A percentile compares a stretch with the other conserved stretches of the same genome.
phyloP scores from a whole-genome alignment of 768 basidiomycete genomes.

The Termitomyces sp. region DNA sequence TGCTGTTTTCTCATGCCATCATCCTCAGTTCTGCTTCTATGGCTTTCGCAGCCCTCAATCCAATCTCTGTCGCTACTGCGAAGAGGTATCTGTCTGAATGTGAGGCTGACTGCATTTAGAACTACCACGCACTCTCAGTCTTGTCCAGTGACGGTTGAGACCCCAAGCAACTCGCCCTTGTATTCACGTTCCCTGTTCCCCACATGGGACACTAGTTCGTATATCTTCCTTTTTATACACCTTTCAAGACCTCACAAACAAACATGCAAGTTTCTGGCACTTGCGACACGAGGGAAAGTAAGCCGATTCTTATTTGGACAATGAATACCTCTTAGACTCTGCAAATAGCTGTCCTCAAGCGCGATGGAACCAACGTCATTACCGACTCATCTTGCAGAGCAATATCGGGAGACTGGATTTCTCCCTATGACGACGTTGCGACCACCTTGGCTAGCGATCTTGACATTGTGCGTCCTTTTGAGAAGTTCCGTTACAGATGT shows the following conservation, averaged over 20 bases:
- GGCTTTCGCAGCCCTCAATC: constrained; percentile 20
- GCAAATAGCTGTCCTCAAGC: constrained; percentile 34
- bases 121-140: neutral
- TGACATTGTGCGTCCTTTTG: constrained; percentile 39
- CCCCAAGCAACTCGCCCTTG: constrained; percentile 27
- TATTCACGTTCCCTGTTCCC: constrained; percentile 37
- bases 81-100: constrained; percentile 27
- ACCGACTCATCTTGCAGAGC: constrained; percentile 32
- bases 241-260: neutral
- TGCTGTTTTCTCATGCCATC: constrained; percentile 10
- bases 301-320: constrained; percentile 3
- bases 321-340: neutral
- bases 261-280: constrained; percentile 36
- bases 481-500: neutral
- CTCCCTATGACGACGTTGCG: constrained; percentile 44
- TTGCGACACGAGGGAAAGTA: constrained; percentile 51
- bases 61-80: constrained; percentile 27
- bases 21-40: constrained; percentile 13
- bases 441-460: constrained; percentile 41
- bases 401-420: constrained; percentile 48
- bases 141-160: constrained; percentile 26
- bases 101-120: constrained; percentile 10
- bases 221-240: neutral
- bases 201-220: constrained; percentile 45
- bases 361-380: constrained; percentile 41